Percentiles rank a stretch among this genome's conserved stretches.
These are phyloP conservation scores for Calonectria pauciramosa DNA, from an alignment of 2,329 filamentous ascomycete genomes.

Conservation along the genomic window DNA sequence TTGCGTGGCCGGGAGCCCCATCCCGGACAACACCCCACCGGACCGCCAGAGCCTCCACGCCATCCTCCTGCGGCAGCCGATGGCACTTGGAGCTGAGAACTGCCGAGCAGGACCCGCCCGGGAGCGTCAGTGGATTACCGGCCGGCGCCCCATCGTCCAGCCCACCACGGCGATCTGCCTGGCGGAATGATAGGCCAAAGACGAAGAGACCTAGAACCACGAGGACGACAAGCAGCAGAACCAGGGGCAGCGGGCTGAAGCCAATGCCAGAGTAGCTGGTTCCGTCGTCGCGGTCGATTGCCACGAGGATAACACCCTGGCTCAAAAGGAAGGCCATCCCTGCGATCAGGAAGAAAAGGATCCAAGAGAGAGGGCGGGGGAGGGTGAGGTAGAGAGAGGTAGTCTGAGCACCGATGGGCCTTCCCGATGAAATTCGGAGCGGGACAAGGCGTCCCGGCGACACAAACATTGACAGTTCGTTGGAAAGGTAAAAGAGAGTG, in stretches of 20 bases:
- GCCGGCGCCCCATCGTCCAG: conserved; percentile 51
- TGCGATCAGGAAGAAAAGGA: conserved; percentile 59
- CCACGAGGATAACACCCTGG: conserved; percentile 57
- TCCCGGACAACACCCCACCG: conserved; percentile 63
- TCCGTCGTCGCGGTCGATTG: conserved; percentile 45
- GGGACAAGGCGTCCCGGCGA: conserved; percentile 39
- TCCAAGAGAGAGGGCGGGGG: conserved; percentile 60
- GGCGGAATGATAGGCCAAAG: conserved; percentile 56
- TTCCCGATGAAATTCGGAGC: conserved; percentile 62
- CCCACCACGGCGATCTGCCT: conserved; percentile 52
- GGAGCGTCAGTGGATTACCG: conserved; percentile 64
- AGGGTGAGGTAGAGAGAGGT: conserved; percentile 65
- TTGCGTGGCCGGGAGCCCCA: conserved; percentile 58
- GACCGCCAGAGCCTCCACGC: conserved; percentile 54
- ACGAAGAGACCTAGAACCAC: conserved; percentile 51
- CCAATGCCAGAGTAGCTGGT: conserved; percentile 51
- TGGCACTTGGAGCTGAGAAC: conserved; percentile 66
- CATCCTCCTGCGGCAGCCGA: conserved; percentile 46
- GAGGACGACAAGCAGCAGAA: conserved; percentile 58
- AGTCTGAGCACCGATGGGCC: conserved; percentile 59
- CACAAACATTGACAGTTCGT: conserved; percentile 63
- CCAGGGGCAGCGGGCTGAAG: conserved; percentile 59
- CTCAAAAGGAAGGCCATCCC: conserved; percentile 62
- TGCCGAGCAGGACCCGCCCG: conserved; percentile 64
- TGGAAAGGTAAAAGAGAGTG: conserved; percentile 63